Evolutionary conservation across 2,329 filamentous ascomycete species (phyloP).

Genomic region (Capronia americana): DNA sequence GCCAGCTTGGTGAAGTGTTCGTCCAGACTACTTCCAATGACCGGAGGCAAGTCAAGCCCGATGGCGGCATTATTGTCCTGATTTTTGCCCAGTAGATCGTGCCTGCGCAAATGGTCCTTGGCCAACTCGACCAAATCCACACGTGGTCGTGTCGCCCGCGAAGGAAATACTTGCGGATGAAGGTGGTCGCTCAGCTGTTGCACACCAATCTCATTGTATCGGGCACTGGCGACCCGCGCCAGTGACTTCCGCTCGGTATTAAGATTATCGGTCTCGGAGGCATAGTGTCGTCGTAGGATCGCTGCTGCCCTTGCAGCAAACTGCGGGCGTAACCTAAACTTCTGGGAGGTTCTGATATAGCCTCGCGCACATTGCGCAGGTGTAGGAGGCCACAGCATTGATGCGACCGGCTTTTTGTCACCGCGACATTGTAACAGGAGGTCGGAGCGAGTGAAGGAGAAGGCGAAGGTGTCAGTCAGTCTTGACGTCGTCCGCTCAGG

Average conservation of each 20-base stretch:
- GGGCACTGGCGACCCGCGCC: constrained; percentile 55
- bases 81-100: constrained; percentile 90
- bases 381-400: constrained; percentile 41
- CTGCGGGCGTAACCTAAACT: constrained; percentile 37
- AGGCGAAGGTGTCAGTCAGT: not conserved
- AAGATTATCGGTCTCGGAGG: constrained; percentile 23
- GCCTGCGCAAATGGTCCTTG: constrained; percentile 78
- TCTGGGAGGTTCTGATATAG: constrained; percentile 41
- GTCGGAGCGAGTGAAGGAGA: not conserved
- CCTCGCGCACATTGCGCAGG: constrained; percentile 41
- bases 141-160: constrained; percentile 61
- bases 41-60: constrained; percentile 79
- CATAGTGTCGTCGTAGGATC: constrained; percentile 38
- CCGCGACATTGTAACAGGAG: constrained; percentile 17
- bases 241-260: constrained; percentile 18
- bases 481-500: constrained; percentile 20
- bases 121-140: constrained; percentile 79
- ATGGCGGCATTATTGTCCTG: constrained; percentile 77
- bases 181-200: constrained; percentile 89
- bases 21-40: constrained; percentile 82
- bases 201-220: constrained; percentile 91
- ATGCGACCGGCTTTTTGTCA: constrained; percentile 19
- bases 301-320: constrained; percentile 32
- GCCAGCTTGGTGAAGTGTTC: constrained; percentile 94
- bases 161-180: constrained; percentile 80